Evolutionary conservation across 2,329 filamentous ascomycete genomes (phyloP).

Genomic region (Zymoseptoria ardabiliae): DNA sequence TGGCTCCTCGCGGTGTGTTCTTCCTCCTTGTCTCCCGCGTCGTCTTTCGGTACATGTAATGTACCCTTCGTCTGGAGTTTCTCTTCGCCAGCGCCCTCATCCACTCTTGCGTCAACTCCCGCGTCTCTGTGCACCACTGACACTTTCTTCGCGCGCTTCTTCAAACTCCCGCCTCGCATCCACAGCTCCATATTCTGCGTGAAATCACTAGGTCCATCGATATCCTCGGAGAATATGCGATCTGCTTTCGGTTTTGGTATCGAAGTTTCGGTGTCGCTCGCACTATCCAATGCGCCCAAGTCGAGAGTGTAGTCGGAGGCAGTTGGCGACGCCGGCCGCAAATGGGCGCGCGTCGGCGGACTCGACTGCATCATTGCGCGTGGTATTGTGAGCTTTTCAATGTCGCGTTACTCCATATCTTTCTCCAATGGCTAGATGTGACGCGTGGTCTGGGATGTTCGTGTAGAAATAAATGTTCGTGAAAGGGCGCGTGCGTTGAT

Average conservation of each 20-base stretch:
- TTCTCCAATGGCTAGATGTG: background rate
- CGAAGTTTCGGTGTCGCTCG: slow-evolving; percentile 7
- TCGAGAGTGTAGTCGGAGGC: slow-evolving; percentile 29
- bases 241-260: slow-evolving; percentile 20
- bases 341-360: slow-evolving; percentile 20
- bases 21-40: slow-evolving; percentile 6
- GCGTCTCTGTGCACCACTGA: background rate
- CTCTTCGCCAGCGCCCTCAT: background rate
- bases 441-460: background rate
- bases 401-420: background rate
- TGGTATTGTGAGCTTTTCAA: background rate
- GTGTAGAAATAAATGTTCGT: background rate
- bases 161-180: slow-evolving; percentile 23
- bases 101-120: background rate
- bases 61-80: background rate
- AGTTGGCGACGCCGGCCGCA: slow-evolving; percentile 16
- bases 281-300: slow-evolving; percentile 24
- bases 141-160: slow-evolving; percentile 5
- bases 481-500: background rate
- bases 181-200: slow-evolving; percentile 31
- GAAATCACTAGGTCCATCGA: slow-evolving; percentile 33
- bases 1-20: slow-evolving; percentile 19
- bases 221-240: slow-evolving; percentile 29
- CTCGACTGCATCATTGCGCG: slow-evolving; percentile 23
- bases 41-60: background rate